phyloP scores from a whole-genome alignment of 2,329 filamentous ascomycete genomes.

The Fusarium beomiforme region DNA sequence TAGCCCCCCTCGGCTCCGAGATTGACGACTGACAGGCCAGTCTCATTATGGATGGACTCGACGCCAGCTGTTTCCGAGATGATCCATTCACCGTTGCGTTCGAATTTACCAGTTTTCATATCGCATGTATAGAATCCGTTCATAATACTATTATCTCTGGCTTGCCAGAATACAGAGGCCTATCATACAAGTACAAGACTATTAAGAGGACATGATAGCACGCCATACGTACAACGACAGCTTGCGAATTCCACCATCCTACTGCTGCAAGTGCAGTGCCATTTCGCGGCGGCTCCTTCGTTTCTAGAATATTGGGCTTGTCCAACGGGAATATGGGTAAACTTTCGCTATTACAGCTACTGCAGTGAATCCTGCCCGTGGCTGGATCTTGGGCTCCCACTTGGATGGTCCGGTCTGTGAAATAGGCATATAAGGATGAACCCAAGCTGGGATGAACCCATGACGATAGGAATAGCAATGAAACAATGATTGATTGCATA shows the following conservation, averaged over 20 bases:
- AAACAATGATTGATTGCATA: neutral
- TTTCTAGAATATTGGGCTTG: neutral
- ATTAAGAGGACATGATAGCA: too few species aligned
- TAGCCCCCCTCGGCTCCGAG: neutral
- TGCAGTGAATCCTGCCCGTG: neutral
- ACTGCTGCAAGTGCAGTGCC: neutral
- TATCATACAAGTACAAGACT: neutral
- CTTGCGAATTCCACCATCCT: neutral
- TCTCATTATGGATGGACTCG: neutral
- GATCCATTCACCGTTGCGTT: neutral
- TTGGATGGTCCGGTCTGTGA: neutral
- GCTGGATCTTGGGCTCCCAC: neutral
- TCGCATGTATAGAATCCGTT: constrained; percentile 1
- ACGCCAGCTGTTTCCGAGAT: neutral
- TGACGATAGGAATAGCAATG: neutral
- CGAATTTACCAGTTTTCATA: neutral
- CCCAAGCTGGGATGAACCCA: neutral
- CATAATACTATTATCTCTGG: neutral
- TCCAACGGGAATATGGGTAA: neutral
- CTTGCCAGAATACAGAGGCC: constrained; percentile 7
- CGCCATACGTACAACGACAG: neutral
- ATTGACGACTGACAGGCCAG: neutral
- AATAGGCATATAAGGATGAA: neutral
- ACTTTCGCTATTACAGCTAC: neutral
- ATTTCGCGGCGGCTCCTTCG: neutral